Base-by-base conservation (phyloP, 2,329 filamentous ascomycete species). In the Hypoxylon sp. region DNA sequence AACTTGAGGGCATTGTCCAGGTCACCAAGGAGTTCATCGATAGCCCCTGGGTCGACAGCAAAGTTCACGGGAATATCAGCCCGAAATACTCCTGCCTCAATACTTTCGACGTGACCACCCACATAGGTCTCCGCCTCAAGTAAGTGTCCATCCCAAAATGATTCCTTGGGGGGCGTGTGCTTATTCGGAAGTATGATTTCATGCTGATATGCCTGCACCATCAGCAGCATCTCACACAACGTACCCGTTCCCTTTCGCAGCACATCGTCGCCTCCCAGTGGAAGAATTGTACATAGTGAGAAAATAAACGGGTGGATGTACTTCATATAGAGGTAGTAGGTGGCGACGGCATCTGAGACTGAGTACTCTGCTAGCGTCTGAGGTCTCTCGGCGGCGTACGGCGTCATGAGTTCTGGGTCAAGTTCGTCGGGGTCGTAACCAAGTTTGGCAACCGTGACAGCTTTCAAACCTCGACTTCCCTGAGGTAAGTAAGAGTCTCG, bases 231-330 rank as follows among this genome's bases (percentile, higher is more conserved):
- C 81, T 99, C 96, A 78, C 96, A 99, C n/a, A 99, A 86, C 0
- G 96, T 99, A 78, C 96, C 96, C 0, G 96, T 99, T 76, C 96
- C 96, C 78, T 99, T 99, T 71, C 96, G 88, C 72, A 98, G 79
- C 1, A 94, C 93, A 75, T 98, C 96, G 74, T 99, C 95, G 32
- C 94, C 93, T 45, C 93, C 93, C 1, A 99, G 85, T 0, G 96
- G 96, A 77, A 99, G 84, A 80, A 99, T 97, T 1, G 94, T 99
- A 80, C 96, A 99, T 0, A 99, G 83, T 1, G 96, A 98, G 84
- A 99, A 99, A 77, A 99, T 96, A 82, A 99, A 99, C 2, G 96
- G 96, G 78, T 99, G 96, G n/a, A 99, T 93, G 78, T 99, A 99
- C 90, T 99, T 99, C 96, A 99, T 99, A 85, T 99, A 99, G 67